Evolutionary conservation across 495 filamentous ascomycete species (phyloP), one percentile per base, ranked within the genome.

Genomic region (Penicillium pancosmium): DNA sequence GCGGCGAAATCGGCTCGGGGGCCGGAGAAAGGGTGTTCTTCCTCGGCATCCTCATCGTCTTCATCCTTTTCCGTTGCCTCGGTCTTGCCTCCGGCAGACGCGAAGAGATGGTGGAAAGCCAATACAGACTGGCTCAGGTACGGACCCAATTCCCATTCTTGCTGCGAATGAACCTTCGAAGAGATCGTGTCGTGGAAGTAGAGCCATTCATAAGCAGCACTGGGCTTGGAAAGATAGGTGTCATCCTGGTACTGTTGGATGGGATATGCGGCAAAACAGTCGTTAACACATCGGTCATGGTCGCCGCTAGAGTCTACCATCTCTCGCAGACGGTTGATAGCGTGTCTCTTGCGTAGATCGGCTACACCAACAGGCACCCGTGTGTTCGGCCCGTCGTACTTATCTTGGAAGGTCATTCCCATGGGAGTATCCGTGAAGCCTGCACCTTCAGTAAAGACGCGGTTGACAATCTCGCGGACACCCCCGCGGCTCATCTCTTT

Each of bases 91-190:
- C 71, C 55, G 61, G 79, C 56, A 56, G 80, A 68, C 13, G 93
- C 90, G 68, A 98, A 98, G 8, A 98, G 82, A 69, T 92, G 82
- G 67, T 98, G 95, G 72, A 96, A 97, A 5, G 91, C 94, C 1
- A 97, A 82, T 25, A 91, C 81, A 1, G 93, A 86, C 63, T 92
- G 88, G 64, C 86, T 88, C 56, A 97, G 84, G 71, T 98, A 98
- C 0, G 90, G 85, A 15, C 78, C 79, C 31, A 97, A 76, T 68
- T 98, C 93, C 87, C 92, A 97, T 44, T 94, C 92, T 70, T 97
- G 92, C 49, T 79, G 82, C 9, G 82, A 73, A 66, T 86, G 90
- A 3, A 97, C 77, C 54, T 86, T 84, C 2, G 86, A 83, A 7
- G 90, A 93, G 57, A 95, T 84, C 1, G 80, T 76, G 62, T 97